These are phyloP conservation scores for sweet orange (Citrus sinensis) DNA, from an alignment of 345 rosid species.

Conservation along the genomic window DVS_A1.0 CM039161.1:24665001-24665500, in stretches of 20 bases:
- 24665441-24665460: constrained; percentile 69
- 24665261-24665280: not conserved
- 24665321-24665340: not conserved
- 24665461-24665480: constrained; percentile 88
- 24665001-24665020: constrained; percentile 91
- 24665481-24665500: constrained; percentile 96
- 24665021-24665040: constrained; percentile 96
- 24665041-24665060: constrained; percentile 77
- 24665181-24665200: not conserved
- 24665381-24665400: not conserved
- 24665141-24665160: not conserved
- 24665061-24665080: not conserved
- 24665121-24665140: not conserved
- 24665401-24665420: not conserved
- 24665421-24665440: not conserved
- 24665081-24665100: not conserved
- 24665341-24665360: not conserved
- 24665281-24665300: not conserved
- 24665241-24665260: not conserved
- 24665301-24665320: not conserved
- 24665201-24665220: not conserved
- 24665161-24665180: not conserved
- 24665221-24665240: not conserved
- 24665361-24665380: not conserved
- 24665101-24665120: not conserved